Evolutionary conservation across 1,139 yeast species (phyloP), one percentile per base, ranked within the genome.

Genomic region (Zygotorulaspora mrakii): DNA sequence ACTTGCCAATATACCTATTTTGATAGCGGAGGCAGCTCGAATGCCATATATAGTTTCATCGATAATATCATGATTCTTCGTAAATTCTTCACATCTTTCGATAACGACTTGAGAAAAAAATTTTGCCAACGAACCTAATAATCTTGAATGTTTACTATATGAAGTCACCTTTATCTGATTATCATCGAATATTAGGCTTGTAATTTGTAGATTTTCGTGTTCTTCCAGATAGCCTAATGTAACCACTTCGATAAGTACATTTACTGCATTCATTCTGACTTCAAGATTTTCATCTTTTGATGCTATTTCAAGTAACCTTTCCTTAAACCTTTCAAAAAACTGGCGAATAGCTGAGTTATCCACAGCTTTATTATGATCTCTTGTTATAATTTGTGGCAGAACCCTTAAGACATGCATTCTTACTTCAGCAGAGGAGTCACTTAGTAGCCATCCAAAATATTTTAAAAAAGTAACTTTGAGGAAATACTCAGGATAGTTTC

Each of bases 381-480:
- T 73, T 46, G 68, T 76, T 2, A 75, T 66, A 27, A 61, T 37
- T 24, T 58, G 59, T 4, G 66, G 56, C 35, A 89, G 64, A 3
- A 74, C 71, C 49, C 71, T 76, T 14, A 83, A 59, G 1, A 79
- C 88, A 52, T 84, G 91, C 5, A 68, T 58, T 48, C 95, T 71
- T 1, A 86, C 94, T 3, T 61, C 50, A 11, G 74, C 63, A 14
- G 75, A 72, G 1, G 79, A 71, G 55, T 89, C 97, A 6, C 91
- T 79, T 33, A 88, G 65, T 16, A 86, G 69, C 94, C 94, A 84
- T 2, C 95, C 95, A 56, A 82, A 74, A 57, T 84, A 85, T 46
- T 89, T 74, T 45, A 88, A 69, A 55, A 78, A 84, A 1, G 78
- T 67, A 2, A 82, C 79, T 45, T 79, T 84, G 51, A 83, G 71